Percentiles rank a stretch among this genome's conserved stretches.
These are phyloP conservation scores for Scedosporium aurantiacum DNA, from an alignment of 2,329 filamentous ascomycete genomes.

Conservation along the genomic window DNA sequence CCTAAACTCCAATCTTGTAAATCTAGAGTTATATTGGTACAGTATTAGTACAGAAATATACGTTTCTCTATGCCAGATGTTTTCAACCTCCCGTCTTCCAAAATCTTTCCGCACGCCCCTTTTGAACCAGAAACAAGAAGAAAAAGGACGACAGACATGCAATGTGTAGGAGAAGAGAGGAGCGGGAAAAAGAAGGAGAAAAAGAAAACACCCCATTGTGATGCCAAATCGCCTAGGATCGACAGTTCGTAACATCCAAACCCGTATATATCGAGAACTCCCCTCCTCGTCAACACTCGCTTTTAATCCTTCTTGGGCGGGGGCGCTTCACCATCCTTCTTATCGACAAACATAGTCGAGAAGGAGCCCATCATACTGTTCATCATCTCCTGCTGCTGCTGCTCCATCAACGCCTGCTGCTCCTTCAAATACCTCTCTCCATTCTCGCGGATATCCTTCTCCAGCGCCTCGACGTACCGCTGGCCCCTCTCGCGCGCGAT, in stretches of 20 bases:
- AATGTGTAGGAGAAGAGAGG: not conserved
- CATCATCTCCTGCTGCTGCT: slow-evolving; percentile 81
- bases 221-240: not conserved
- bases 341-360: slow-evolving; percentile 38
- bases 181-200: not conserved
- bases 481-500: slow-evolving; percentile 85
- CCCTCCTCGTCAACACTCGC: no score
- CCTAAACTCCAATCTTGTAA: not conserved
- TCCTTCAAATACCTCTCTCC: slow-evolving; percentile 94
- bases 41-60: slow-evolving; percentile 6
- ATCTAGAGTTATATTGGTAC: slow-evolving; percentile 3
- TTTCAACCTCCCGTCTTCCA: not conserved
- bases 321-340: not conserved
- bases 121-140: not conserved
- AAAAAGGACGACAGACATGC: not conserved
- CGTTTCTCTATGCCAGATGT: slow-evolving; percentile 3
- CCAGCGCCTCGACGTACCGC: slow-evolving; percentile 78
- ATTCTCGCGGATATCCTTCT: slow-evolving; percentile 85
- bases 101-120: not conserved
- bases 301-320: not conserved
- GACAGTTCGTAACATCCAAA: not conserved
- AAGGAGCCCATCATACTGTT: slow-evolving; percentile 81
- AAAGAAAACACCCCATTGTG: not conserved
- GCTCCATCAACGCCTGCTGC: slow-evolving; percentile 79
- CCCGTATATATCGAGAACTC: not conserved